Conservation (phyloP, 2,329 filamentous ascomycete genomes). For the Chalara sp. region DNA sequence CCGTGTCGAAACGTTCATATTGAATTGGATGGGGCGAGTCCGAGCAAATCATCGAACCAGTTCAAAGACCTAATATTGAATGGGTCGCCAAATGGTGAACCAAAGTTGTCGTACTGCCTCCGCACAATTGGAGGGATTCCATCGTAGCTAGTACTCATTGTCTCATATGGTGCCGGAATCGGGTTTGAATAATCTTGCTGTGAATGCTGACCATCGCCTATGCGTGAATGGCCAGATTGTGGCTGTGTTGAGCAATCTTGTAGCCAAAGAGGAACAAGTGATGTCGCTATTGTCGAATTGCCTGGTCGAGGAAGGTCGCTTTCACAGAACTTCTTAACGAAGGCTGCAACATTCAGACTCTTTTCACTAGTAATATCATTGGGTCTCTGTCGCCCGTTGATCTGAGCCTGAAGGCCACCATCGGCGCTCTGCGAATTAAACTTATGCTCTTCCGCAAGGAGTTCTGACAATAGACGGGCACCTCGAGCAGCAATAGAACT, state of each 20-base stretch:
- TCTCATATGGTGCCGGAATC: constrained; percentile 1
- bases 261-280: constrained; percentile 11
- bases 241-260: constrained; percentile 5
- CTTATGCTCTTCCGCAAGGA: constrained; percentile 22
- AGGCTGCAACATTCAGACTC: constrained; percentile 22
- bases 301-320: constrained; percentile 8
- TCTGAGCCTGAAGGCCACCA: neutral
- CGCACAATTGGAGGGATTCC: neutral
- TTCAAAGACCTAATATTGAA: constrained; percentile 14
- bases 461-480: constrained; percentile 29
- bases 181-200: constrained; percentile 6
- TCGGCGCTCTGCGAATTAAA: constrained; percentile 1
- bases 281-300: constrained; percentile 7
- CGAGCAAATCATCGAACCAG: constrained; percentile 16
- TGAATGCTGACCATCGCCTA: constrained; percentile 1
- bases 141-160: neutral
- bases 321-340: constrained; percentile 25
- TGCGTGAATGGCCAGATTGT: neutral
- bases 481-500: constrained; percentile 34
- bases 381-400: neutral
- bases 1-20: constrained; percentile 3
- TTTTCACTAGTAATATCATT: constrained; percentile 2
- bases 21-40: constrained; percentile 14
- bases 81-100: constrained; percentile 7
- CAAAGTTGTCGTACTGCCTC: constrained; percentile 1